A percentile compares a stretch with the other conserved stretches of the same genome.
These are phyloP conservation scores for Bertia moriformis DNA, from an alignment of 2,329 filamentous ascomycete genomes.

Conservation along the genomic window DNA sequence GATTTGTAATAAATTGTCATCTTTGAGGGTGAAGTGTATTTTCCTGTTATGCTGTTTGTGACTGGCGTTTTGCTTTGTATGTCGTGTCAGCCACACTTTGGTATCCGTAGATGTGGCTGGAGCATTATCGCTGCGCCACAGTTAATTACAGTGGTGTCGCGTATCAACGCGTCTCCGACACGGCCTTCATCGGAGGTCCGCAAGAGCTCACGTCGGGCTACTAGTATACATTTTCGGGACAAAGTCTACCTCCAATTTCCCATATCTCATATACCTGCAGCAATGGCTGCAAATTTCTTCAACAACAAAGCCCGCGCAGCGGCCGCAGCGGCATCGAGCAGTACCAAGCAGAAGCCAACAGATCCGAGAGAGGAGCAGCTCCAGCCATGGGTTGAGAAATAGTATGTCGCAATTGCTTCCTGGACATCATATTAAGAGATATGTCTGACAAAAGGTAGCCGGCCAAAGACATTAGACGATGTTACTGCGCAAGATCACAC, in stretches of 20 bases:
- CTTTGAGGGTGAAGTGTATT: too few species aligned
- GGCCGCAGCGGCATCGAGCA: slow-evolving; percentile 37
- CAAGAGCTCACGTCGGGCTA: too few species aligned
- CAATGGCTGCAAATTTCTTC: slow-evolving; percentile 54
- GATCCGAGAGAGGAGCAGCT: slow-evolving; percentile 48
- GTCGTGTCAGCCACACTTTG: neutral
- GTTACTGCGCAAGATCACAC: slow-evolving; percentile 97
- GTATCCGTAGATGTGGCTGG: neutral
- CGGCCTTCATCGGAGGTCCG: neutral
- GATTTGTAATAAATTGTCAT: too few species aligned
- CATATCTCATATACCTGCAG: neutral
- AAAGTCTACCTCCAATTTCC: neutral
- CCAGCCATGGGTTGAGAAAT: slow-evolving; percentile 99
- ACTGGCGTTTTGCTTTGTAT: neutral
- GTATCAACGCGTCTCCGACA: neutral
- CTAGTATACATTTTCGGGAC: too few species aligned
- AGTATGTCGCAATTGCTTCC: slow-evolving; percentile 44
- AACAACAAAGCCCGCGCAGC: slow-evolving; percentile 83
- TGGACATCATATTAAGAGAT: too few species aligned
- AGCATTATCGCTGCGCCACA: neutral
- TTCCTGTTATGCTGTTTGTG: too few species aligned
- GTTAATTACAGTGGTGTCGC: neutral
- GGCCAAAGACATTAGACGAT: slow-evolving; percentile 84
- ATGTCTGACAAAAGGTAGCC: slow-evolving; percentile 41
- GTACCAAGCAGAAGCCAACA: slow-evolving; percentile 49